Evolutionary conservation across 495 filamentous ascomycete genomes (phyloP), one percentile per base, ranked within the genome.

Genomic region (Staphylotrichum tortipilum): DNA sequence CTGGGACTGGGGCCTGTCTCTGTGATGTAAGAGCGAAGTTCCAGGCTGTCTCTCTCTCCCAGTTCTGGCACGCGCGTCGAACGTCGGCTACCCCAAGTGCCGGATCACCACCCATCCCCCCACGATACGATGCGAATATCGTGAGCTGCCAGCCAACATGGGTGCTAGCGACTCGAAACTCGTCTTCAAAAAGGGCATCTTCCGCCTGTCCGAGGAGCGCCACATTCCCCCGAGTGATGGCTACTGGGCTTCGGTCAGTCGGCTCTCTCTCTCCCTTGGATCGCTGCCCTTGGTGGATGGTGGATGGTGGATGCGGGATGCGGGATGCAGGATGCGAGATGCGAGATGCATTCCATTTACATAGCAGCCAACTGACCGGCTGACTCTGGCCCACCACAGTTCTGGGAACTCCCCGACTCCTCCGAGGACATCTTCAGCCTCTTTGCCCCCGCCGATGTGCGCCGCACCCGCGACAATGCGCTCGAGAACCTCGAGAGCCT

Each of bases 131-230:
- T 60, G 59, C 40, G 40, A 60, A 57, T 54, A 47, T 41, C 47
- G 17, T 57, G 33, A 58, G 37, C n/a, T n/a, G n/a, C n/a, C 40
- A 38, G 53, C 43, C 41, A 67, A 47, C 10, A 99, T 99, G 92
- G 92, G 92, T 65, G 92, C 92, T 62, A 95, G 92, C 67, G 94
- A 99, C 74, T 96, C 91, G 55, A 99, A 99, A 80, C 84, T 96
- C 60, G 87, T 89, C 60, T 97, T 99, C 80, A 99, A 97, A 70
- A 86, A 95, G 68, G 92, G 90, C 66, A 95, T 99, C 74, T 99
- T 99, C 74, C 83, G 85, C 63, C 82, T 99, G 46, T 94, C 89
- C 15, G 90, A 95, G 65, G 83, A 92, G 65, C 80, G 84, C 57
- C 77, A 85, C 57, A 97, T 99, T 58, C 79, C 89, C 37, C 79